These are phyloP conservation scores for Sutorius eximius DNA, from an alignment of 1,284 basidiomycete genomes.

Conservation along the genomic window DNA sequence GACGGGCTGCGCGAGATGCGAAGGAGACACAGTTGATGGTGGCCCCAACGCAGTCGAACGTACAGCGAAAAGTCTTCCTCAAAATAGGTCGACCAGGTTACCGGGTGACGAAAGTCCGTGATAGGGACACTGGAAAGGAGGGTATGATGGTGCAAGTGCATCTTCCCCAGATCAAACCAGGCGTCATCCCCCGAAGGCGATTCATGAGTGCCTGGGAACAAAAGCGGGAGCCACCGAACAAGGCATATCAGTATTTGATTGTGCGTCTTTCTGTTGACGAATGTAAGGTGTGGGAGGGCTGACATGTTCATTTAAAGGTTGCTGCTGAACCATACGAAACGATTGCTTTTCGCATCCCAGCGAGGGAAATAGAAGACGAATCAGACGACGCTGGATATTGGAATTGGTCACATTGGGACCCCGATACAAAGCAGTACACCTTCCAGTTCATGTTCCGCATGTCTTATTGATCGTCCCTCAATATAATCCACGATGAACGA, in stretches of 20 bases:
- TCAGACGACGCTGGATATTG: slow-evolving; percentile 85
- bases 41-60: slow-evolving; percentile 69
- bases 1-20: slow-evolving; percentile 92
- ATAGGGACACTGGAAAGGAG: slow-evolving; percentile 75
- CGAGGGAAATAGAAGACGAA: slow-evolving; percentile 96
- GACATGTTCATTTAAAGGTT: slow-evolving; percentile 54
- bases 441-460: slow-evolving; percentile 92
- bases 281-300: slow-evolving; percentile 2
- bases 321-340: slow-evolving; percentile 99
- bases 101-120: slow-evolving; percentile 86
- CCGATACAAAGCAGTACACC: slow-evolving; percentile 93
- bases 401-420: slow-evolving; percentile 98
- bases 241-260: slow-evolving; percentile 96
- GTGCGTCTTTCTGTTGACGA: slow-evolving; percentile 51
- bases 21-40: slow-evolving; percentile 90
- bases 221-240: slow-evolving; percentile 91
- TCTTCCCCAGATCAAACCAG: slow-evolving; percentile 90
- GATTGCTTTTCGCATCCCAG: slow-evolving; percentile 96
- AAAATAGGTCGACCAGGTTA: slow-evolving; percentile 98
- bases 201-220: slow-evolving; percentile 99
- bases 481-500: slow-evolving; percentile 23
- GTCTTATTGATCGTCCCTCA: slow-evolving; percentile 29
- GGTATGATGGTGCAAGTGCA: slow-evolving; percentile 98
- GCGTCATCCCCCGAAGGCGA: slow-evolving; percentile 81
- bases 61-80: slow-evolving; percentile 91